Evolutionary conservation across 192 early-diverging fungal species (phyloP).

Genomic region (Helicostylum pulchrum): DNA sequence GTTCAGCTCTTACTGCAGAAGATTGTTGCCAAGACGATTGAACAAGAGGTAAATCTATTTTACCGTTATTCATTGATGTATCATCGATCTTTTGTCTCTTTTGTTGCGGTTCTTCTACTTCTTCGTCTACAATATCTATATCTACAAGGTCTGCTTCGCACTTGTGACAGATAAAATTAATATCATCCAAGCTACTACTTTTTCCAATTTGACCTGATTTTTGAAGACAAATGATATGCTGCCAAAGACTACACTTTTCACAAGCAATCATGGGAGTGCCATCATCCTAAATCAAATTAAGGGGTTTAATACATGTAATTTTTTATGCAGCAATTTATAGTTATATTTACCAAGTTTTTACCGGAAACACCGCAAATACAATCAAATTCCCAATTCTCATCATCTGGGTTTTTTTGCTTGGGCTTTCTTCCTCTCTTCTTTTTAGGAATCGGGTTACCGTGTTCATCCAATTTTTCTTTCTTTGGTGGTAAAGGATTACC

Average conservation of each 20-base stretch:
- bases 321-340: neutral
- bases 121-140: constrained; percentile 4
- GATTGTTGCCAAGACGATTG: neutral
- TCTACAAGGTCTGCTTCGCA: constrained; percentile 31
- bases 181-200: constrained; percentile 41
- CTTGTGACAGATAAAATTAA: constrained; percentile 48
- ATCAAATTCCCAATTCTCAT: constrained; percentile 49
- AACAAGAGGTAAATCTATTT: neutral
- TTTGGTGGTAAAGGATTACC: neutral
- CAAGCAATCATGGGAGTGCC: constrained; percentile 73
- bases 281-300: constrained; percentile 46
- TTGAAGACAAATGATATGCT: constrained; percentile 64
- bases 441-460: constrained; percentile 3
- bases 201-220: constrained; percentile 27
- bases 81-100: constrained; percentile 1
- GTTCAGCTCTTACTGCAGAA: neutral
- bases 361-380: constrained; percentile 48
- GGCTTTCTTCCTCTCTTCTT: constrained; percentile 19
- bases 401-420: constrained; percentile 28
- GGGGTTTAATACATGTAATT: neutral
- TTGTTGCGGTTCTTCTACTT: neutral
- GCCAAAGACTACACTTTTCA: constrained; percentile 64
- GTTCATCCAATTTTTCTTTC: neutral
- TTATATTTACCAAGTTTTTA: constrained; percentile 41
- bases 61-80: neutral